Evolutionary conservation across 2,329 filamentous ascomycete species (phyloP).

Genomic region (Fusarium staphyleae): DNA sequence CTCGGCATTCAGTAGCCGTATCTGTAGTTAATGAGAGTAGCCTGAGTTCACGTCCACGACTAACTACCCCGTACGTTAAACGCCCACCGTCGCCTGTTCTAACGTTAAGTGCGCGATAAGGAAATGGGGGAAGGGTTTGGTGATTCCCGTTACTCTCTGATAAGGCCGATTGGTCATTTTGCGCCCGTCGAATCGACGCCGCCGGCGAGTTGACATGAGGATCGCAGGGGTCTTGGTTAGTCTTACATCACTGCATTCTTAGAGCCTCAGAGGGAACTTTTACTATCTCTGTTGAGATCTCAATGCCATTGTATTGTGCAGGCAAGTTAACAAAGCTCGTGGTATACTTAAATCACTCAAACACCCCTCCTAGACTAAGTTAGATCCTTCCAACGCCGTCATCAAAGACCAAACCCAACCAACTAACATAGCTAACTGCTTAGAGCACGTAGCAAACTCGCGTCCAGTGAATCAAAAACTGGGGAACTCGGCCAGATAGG

Average conservation of each 20-base stretch:
- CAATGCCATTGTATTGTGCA: not conserved
- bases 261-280: no score
- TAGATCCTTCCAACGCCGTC: constrained; percentile 27
- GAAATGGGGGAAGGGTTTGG: not conserved
- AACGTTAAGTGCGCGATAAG: constrained; percentile 7
- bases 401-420: constrained; percentile 8
- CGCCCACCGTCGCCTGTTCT: constrained; percentile 12
- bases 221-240: not conserved
- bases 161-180: constrained; percentile 12
- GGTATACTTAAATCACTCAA: constrained; percentile 21
- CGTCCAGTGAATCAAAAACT: constrained; percentile 1
- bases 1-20: not conserved
- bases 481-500: constrained; percentile 19
- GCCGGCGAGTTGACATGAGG: no score
- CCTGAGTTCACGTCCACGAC: constrained; percentile 16
- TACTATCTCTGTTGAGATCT: no score
- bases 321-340: constrained; percentile 1
- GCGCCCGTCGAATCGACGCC: constrained; percentile 1
- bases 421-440: no score
- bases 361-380: constrained; percentile 15
- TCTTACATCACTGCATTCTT: not conserved
- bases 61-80: no score
- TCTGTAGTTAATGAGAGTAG: not conserved
- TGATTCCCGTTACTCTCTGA: not conserved
- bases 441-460: not conserved